Conservation (phyloP, 2,329 filamentous ascomycete species). For the Neurospora sp. region DNA sequence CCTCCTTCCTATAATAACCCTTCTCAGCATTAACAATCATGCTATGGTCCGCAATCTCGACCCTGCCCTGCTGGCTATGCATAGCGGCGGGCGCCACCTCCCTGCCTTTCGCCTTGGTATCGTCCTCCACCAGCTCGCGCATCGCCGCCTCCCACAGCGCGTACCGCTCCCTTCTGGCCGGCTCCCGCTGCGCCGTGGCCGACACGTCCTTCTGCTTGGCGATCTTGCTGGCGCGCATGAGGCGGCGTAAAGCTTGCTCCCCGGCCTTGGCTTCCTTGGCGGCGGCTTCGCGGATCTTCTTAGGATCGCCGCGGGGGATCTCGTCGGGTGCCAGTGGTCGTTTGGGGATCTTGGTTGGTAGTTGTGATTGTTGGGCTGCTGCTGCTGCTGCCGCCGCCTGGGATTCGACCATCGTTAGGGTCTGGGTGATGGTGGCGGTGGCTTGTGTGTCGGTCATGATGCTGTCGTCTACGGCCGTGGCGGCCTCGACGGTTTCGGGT, state of each 20-base stretch:
- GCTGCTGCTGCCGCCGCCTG: conserved; percentile 8
- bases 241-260: conserved; percentile 49
- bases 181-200: conserved; percentile 42
- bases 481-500: conserved; percentile 30
- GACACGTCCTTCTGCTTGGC: conserved; percentile 56
- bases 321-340: conserved; percentile 26
- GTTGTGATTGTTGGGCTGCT: background rate
- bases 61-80: conserved; percentile 25
- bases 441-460: conserved; percentile 16
- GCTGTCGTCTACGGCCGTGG: conserved; percentile 23
- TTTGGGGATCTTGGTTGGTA: conserved; percentile 5
- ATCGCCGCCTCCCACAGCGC: conserved; percentile 53
- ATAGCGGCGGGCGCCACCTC: conserved; percentile 22
- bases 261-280: conserved; percentile 51
- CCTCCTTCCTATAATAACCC: conserved; percentile 42
- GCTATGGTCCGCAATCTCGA: conserved; percentile 51
- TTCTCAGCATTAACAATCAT: conserved; percentile 54
- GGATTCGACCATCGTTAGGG: conserved; percentile 1
- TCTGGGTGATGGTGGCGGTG: conserved; percentile 7
- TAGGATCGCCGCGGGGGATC: conserved; percentile 36
- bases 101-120: conserved; percentile 14
- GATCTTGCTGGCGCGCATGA: conserved; percentile 54
- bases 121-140: conserved; percentile 41
- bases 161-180: conserved; percentile 44
- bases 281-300: conserved; percentile 50